Evolutionary conservation across 805 yeast species (phyloP), one percentile per base, ranked within the genome.

Genomic region (Schwanniomyces sp.): DNA sequence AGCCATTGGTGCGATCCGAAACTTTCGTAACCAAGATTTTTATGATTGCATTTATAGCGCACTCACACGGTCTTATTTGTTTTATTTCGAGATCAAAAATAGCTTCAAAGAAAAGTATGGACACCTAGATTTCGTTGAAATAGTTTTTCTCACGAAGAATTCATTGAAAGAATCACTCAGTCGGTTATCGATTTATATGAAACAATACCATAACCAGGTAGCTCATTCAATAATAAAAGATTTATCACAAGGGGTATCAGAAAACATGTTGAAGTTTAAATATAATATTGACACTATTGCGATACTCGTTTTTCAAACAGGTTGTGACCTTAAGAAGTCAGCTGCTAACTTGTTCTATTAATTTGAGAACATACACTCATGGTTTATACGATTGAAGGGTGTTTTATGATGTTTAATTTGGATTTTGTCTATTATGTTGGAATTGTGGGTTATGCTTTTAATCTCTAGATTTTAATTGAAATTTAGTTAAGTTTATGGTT

Each of bases 221-320:
- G 14, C 40, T 11, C 18, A 7, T 11, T 37, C 27, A 10, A 18
- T 21, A 12, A 37, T 5, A 37, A 18, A 18, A 21, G 16, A 37
- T 10, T 7, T 37, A 21, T n/a, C 16, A 5, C 8, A 5, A 9
- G 16, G 18, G 18, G 18, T 37, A 24, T 16, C 27, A 5, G 27
- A 37, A 37, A 37, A 12, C 7, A 18, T 26, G n/a, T 7, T 21
- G 9, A 24, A 14, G 5, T 17, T 36, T 8, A 44, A 44, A 24
- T 16, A 16, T 10, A 44, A 29, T 21, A 9, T 44, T 28, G 48
- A 46, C 28, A 27, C 21, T 9, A 30, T 38, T 34, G 45, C 48
- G 3, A 41, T 41, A 9, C 24, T 34, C 11, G 34, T 46, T 28
- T 46, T 36, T 28, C 40, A 37, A 27, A 28, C 18, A 29, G 30